Conservation (phyloP, 306 rosid genomes). For the Dryas drummondii region DNA sequence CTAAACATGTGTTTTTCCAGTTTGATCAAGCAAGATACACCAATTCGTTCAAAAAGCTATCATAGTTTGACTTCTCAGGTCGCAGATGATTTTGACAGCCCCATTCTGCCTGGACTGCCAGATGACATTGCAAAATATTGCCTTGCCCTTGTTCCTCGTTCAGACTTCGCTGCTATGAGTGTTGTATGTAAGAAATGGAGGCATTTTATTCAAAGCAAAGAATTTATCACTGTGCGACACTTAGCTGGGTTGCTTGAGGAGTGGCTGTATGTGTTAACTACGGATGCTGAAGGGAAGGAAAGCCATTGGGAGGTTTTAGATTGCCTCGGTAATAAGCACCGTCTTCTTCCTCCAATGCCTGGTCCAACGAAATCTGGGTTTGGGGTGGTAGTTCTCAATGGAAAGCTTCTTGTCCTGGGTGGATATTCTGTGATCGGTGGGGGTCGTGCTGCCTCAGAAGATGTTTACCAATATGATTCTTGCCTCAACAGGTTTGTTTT, state of each 20-base stretch:
- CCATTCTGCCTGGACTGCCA: conserved; percentile 75
- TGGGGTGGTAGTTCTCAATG: conserved; percentile 69
- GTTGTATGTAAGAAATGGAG: conserved; percentile 90
- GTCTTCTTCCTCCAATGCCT: conserved; percentile 71
- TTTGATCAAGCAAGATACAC: conserved; percentile 39
- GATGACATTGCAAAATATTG: conserved; percentile 90
- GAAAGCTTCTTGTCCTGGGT: conserved; percentile 88
- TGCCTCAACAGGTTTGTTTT: conserved; percentile 66
- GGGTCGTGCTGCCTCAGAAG: conserved; percentile 52
- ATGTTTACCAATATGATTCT: conserved; percentile 76
- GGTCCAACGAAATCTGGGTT: conserved; percentile 58
- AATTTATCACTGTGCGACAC: conserved; percentile 62
- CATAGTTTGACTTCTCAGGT: conserved; percentile 33
- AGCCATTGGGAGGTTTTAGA: conserved; percentile 94
- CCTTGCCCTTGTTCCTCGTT: conserved; percentile 89
- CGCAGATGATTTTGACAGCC: conserved; percentile 38
- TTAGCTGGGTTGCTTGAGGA: conserved; percentile 82
- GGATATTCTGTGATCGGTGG: conserved; percentile 59
- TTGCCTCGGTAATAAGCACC: conserved; percentile 55
- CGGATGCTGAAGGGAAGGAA: conserved; percentile 54
- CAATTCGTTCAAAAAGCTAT: conserved; percentile 40
- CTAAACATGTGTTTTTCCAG: conserved; percentile 59
- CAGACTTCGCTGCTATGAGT: conserved; percentile 62
- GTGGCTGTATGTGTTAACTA: conserved; percentile 82
- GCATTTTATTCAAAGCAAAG: conserved; percentile 73